Percentiles rank a stretch among this genome's conserved stretches.
phyloP scores from a whole-genome alignment of 2,329 filamentous ascomycete genomes.

The Ampelomyces quisqualis region DNA sequence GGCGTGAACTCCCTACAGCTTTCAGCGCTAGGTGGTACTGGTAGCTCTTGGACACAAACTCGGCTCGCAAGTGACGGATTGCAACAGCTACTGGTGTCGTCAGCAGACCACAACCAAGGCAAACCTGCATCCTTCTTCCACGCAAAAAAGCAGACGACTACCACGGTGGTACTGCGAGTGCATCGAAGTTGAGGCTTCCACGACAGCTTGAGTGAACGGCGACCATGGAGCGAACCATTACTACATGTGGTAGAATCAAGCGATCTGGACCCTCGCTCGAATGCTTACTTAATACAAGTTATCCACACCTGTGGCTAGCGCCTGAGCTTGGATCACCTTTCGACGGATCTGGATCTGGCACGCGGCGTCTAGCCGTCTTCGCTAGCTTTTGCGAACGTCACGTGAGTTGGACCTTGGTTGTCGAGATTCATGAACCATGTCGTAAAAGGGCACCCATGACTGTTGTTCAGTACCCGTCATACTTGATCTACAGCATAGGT shows the following conservation, averaged over 20 bases:
- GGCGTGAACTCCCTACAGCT: too few species aligned
- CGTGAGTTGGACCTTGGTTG: conserved; percentile 11
- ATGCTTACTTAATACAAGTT: conserved; percentile 10
- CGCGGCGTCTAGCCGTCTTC: conserved; percentile 15
- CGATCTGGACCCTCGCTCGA: conserved; percentile 19
- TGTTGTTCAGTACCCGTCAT: background rate
- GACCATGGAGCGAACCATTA: conserved; percentile 15
- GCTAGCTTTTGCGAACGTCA: conserved; percentile 28
- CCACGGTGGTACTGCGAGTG: too few species aligned
- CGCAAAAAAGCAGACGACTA: conserved; percentile 3
- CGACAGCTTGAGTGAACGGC: conserved; percentile 20
- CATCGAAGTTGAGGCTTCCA: conserved; percentile 20
- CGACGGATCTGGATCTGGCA: conserved; percentile 9
- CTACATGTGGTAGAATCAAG: conserved; percentile 16
- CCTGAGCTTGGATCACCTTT: conserved; percentile 9
- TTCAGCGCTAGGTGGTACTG: background rate
- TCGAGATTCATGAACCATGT: background rate
- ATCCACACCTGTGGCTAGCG: conserved; percentile 18
- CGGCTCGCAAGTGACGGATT: background rate
- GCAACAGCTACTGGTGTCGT: too few species aligned
- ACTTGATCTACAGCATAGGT: background rate
- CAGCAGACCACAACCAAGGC: background rate
- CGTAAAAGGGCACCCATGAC: background rate
- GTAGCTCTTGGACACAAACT: background rate
- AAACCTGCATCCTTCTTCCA: conserved; percentile 1